Evolutionary conservation across 306 rosid species (phyloP).

Genomic region (Acmispon strigosus): DNA sequence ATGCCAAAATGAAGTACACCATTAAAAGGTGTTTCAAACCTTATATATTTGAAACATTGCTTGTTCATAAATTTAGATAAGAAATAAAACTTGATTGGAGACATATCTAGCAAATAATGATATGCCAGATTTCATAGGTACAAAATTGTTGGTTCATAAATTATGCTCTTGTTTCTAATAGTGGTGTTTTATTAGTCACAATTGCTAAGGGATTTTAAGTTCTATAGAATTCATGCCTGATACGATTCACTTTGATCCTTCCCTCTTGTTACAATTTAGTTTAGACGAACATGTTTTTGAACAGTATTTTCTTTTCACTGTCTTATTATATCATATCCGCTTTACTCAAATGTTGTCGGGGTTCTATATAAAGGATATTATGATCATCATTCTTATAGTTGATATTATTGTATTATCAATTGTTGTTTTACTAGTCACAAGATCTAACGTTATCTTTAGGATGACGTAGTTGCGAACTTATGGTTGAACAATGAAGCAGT

Average conservation of each 20-base stretch:
- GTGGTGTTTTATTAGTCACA: not conserved
- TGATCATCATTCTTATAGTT: not conserved
- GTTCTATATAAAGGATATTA: not conserved
- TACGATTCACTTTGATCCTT: not conserved
- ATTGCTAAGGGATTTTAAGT: not conserved
- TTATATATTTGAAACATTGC: not conserved
- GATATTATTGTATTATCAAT: not conserved
- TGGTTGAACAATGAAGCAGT: constrained; percentile 76
- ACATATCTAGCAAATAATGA: not conserved
- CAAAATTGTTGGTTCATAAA: not conserved
- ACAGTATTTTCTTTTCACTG: not conserved
- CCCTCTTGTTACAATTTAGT: not conserved
- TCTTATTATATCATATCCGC: not conserved
- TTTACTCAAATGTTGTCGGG: not conserved
- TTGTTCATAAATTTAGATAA: not conserved
- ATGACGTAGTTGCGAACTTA: constrained; percentile 56
- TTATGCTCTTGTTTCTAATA: not conserved
- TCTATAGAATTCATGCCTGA: not conserved
- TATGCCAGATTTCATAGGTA: not conserved
- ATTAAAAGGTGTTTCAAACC: not conserved
- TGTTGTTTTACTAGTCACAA: not conserved
- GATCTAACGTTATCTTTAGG: constrained; percentile 33
- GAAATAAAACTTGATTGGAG: not conserved
- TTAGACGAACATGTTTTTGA: not conserved
- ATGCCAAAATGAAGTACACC: not conserved